Conservation (phyloP, 805 yeast genomes). For the Torulaspora gathmanii region DNA sequence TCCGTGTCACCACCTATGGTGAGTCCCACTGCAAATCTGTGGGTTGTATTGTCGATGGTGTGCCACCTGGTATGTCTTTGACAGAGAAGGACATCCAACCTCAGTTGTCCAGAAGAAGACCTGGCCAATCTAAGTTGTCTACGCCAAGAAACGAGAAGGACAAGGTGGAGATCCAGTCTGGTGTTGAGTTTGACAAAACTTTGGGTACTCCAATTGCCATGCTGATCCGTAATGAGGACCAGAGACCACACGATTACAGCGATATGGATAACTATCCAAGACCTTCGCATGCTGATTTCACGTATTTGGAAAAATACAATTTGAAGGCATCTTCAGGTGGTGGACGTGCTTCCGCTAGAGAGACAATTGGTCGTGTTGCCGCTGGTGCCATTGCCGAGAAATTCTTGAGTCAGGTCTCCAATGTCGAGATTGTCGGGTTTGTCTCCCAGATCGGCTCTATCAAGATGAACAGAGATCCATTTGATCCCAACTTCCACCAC, state of each 20-base stretch:
- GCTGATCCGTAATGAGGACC: conserved; percentile 91
- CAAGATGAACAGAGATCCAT: conserved; percentile 69
- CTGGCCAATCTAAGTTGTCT: conserved; percentile 88
- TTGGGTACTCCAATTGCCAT: conserved; percentile 94
- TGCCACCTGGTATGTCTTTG: conserved; percentile 88
- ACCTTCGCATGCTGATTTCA: conserved; percentile 97
- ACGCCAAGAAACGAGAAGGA: conserved; percentile 98
- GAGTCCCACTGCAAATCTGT: conserved; percentile 97
- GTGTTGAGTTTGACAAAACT: conserved; percentile 85
- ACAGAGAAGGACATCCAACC: conserved; percentile 90
- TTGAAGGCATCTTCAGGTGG: conserved; percentile 94
- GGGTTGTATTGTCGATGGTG: conserved; percentile 97
- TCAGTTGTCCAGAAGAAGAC: conserved; percentile 93
- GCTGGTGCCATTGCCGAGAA: conserved; percentile 99
- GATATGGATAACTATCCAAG: conserved; percentile 95
- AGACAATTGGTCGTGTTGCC: conserved; percentile 97
- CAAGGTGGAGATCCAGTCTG: conserved; percentile 86
- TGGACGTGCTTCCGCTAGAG: conserved; percentile 95
- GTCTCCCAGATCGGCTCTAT: conserved; percentile 87
- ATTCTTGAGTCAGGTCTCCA: conserved; percentile 65
- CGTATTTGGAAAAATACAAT: conserved; percentile 87
- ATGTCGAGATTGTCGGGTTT: conserved; percentile 93
- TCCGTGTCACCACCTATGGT: conserved; percentile 89
- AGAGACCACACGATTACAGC: conserved; percentile 91
- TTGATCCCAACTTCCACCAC: conserved; percentile 57